A percentile compares a stretch with the other conserved stretches of the same genome.
Conservation (phyloP, 176 grass and related monocot species). For the Typha latifolia region DNA sequence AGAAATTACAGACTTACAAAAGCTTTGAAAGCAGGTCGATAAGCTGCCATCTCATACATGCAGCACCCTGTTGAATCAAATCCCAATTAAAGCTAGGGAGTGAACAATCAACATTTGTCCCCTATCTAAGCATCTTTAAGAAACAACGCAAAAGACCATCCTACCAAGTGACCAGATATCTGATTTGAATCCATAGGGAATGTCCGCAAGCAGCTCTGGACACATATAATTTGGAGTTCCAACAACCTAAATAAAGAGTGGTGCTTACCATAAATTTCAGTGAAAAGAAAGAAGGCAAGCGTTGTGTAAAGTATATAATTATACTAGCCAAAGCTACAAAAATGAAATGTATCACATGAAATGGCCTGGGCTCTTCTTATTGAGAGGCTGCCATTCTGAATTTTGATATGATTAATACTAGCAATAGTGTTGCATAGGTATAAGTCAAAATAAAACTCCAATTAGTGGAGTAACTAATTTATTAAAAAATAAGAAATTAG, state of each 20-base stretch:
- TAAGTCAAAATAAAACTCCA: background rate
- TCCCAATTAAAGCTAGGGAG: slow-evolving; percentile 16
- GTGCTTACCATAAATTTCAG: slow-evolving; percentile 17
- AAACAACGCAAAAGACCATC: background rate
- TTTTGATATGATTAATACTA: no score
- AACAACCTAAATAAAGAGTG: slow-evolving; percentile 52
- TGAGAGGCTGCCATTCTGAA: no score
- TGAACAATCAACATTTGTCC: background rate
- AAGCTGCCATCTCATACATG: slow-evolving; percentile 97
- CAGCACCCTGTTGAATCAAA: slow-evolving; percentile 61
- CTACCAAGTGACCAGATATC: slow-evolving; percentile 99
- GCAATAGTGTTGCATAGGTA: no score
- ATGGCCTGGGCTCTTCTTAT: no score
- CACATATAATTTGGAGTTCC: slow-evolving; percentile 99
- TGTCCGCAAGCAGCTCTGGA: slow-evolving; percentile 91
- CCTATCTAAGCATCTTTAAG: background rate
- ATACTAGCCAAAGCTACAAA: no score
- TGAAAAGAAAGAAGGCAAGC: background rate
- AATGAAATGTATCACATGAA: no score
- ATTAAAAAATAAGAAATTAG: no score
- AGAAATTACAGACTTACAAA: slow-evolving; percentile 69
- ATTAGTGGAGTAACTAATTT: background rate
- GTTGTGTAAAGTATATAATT: background rate
- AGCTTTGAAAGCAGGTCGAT: slow-evolving; percentile 96
- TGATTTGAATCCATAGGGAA: slow-evolving; percentile 98